Evolutionary conservation across 2,329 filamentous ascomycete species (phyloP).

Genomic region (Beauveria medogensis): DNA sequence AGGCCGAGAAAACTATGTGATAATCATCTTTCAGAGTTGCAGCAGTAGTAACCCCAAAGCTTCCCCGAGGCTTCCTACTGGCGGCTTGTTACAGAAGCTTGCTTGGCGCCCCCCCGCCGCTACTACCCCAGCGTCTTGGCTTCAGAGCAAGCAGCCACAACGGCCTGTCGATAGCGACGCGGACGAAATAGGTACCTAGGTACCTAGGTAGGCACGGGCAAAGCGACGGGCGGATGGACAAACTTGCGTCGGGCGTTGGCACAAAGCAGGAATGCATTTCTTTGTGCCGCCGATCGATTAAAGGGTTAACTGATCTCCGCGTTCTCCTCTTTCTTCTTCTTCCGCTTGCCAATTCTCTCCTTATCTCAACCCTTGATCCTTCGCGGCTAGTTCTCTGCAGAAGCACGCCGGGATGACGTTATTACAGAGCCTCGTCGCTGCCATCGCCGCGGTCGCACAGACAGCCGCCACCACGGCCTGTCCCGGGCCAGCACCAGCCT

Average conservation of each 20-base stretch:
- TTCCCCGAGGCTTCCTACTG: neutral
- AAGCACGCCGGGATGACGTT: neutral
- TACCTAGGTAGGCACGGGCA: neutral
- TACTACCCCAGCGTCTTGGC: neutral
- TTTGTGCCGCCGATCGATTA: neutral
- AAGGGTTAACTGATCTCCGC: neutral
- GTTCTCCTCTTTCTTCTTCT: neutral
- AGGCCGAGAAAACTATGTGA: too few species aligned
- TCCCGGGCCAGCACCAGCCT: slow-evolving; percentile 5
- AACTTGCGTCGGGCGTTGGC: neutral
- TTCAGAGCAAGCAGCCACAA: neutral
- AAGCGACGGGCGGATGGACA: neutral
- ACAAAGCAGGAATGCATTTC: neutral
- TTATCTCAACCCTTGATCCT: neutral
- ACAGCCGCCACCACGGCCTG: neutral
- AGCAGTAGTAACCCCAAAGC: neutral
- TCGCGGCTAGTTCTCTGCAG: neutral
- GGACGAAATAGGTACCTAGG: slow-evolving; percentile 4
- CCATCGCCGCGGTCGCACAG: neutral
- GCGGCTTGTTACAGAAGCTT: neutral
- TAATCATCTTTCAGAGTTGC: neutral
- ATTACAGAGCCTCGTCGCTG: neutral
- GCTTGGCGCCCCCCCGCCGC: neutral
- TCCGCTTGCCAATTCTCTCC: neutral
- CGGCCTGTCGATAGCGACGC: neutral